Conservation (phyloP, 1,284 basidiomycete species). For the Chalciporus sp. region DNA sequence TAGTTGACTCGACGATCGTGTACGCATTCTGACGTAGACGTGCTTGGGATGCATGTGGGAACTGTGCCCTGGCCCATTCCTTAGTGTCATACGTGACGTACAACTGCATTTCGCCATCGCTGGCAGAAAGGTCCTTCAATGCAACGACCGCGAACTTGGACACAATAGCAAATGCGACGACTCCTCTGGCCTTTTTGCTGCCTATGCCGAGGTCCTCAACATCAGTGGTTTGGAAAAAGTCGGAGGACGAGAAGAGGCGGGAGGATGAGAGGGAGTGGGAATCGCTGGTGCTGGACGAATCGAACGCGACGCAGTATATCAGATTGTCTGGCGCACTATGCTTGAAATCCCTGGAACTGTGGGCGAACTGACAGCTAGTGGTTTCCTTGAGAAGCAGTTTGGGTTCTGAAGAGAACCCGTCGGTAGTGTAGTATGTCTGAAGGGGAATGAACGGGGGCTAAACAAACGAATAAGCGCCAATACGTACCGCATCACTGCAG, state of each 20-base stretch:
- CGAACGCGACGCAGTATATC: slow-evolving; percentile 87
- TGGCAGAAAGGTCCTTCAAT: slow-evolving; percentile 62
- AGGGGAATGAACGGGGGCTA: slow-evolving; percentile 5
- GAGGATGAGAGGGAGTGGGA: slow-evolving; percentile 63
- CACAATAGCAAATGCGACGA: slow-evolving; percentile 88
- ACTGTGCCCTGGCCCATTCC: slow-evolving; percentile 81
- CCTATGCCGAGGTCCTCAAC: slow-evolving; percentile 85
- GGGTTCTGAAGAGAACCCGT: slow-evolving; percentile 70
- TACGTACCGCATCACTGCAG: slow-evolving; percentile 76
- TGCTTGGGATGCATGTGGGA: slow-evolving; percentile 84
- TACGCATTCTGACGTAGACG: slow-evolving; percentile 88
- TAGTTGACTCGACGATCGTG: slow-evolving; percentile 92
- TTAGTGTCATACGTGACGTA: slow-evolving; percentile 84
- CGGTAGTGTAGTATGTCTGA: slow-evolving; percentile 82
- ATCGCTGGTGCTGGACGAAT: slow-evolving; percentile 52
- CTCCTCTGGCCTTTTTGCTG: slow-evolving; percentile 81
- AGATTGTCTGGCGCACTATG: slow-evolving; percentile 72
- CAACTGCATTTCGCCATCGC: slow-evolving; percentile 73
- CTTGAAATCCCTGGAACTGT: slow-evolving; percentile 78
- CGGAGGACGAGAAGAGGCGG: slow-evolving; percentile 77
- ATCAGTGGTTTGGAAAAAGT: slow-evolving; percentile 72
- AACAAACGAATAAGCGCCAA: slow-evolving; percentile 13
- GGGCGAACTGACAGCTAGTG: slow-evolving; percentile 83
- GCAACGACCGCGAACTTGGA: slow-evolving; percentile 91
- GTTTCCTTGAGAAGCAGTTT: slow-evolving; percentile 69